Evolutionary conservation across 2,329 filamentous ascomycete species (phyloP), one percentile per base, ranked within the genome.

Genomic region (Diplodia scrobiculata): DNA sequence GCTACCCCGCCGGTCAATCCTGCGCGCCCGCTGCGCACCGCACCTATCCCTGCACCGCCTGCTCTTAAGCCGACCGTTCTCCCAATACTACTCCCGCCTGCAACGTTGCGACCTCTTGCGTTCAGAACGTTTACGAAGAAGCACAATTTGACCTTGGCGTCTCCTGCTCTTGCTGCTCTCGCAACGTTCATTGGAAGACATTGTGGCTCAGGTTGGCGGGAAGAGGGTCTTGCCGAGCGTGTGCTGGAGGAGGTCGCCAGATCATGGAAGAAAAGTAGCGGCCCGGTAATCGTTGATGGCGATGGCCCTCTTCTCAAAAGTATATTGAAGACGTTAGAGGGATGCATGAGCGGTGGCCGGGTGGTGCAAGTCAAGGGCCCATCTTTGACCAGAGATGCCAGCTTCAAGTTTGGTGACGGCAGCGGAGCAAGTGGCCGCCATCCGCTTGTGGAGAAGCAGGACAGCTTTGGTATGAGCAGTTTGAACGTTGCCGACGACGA

Each of bases 121-220:
- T 98, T 99, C 74, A 88, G 95, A 54, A 96, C 91, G 0, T 96
- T 99, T 71, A 99, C 95, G 1, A 97, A 97, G 78, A 99, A 98
- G 75, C 92, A 99, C 79, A 96, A 94, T 72, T 83, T 99, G 66
- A 98, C 93, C 0, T 86, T 99, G 63, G 93, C 91, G 7, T 95
- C 94, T 0, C 87, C 92, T 0, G 92, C 95, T 0, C 82, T 99
- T 5, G 89, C 94, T 76, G 87, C 91, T 54, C 84, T 99, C 36
- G 93, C 95, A 21, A 84, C 86, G 0, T 99, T 99, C 76, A 90
- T 99, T 63, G 96, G 95, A 11, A 89, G 91, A 71, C 90, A 97
- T 77, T 99, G 95, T 76, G 95, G 95, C 38, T 93, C 93, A 66
- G 92, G 89, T 88, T 99, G 95, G 95, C 87, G 94, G 72, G 93